Conservation (phyloP, 2,329 filamentous ascomycete species). For the Hirsutella minnesotensis region DNA sequence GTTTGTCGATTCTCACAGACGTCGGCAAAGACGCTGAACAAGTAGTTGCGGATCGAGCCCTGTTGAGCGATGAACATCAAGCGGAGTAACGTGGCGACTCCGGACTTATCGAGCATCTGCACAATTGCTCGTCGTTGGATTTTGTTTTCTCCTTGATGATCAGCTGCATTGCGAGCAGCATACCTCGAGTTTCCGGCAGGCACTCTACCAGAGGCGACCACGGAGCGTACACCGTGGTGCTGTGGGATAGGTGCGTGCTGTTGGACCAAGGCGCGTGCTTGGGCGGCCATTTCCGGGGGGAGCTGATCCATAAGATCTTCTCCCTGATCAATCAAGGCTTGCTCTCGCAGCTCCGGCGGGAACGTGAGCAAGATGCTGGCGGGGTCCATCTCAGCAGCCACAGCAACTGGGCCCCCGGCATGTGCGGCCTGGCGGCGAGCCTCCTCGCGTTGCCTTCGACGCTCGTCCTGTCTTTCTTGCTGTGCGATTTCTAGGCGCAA, state of each 20-base stretch:
- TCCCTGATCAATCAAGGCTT: constrained; percentile 84
- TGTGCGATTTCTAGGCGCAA: constrained; percentile 84
- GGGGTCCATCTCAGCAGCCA: constrained; percentile 69
- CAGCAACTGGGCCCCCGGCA: constrained; percentile 37
- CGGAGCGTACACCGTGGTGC: constrained; percentile 17
- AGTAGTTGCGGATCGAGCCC: constrained; percentile 68
- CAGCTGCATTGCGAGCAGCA: constrained; percentile 14
- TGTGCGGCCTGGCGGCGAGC: constrained; percentile 54
- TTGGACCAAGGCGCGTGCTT: constrained; percentile 61
- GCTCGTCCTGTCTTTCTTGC: constrained; percentile 79
- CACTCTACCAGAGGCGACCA: constrained; percentile 17
- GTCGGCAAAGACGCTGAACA: constrained; percentile 81
- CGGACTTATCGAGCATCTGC: constrained; percentile 94
- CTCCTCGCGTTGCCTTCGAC: constrained; percentile 76
- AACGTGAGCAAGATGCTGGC: constrained; percentile 88
- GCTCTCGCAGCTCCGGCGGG: constrained; percentile 70
- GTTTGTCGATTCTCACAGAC: constrained; percentile 97
- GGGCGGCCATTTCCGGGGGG: constrained; percentile 73
- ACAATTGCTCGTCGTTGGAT: constrained; percentile 69
- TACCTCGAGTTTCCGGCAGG: constrained; percentile 13
- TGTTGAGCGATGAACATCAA: constrained; percentile 96
- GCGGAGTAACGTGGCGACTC: constrained; percentile 90
- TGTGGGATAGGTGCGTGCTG: constrained; percentile 18
- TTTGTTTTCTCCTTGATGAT: constrained; percentile 45
- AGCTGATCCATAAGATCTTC: constrained; percentile 76